Percentiles rank a stretch among this genome's conserved stretches.
Conservation (phyloP, 495 filamentous ascomycete genomes). For the Emericellopsis terricola region DNA sequence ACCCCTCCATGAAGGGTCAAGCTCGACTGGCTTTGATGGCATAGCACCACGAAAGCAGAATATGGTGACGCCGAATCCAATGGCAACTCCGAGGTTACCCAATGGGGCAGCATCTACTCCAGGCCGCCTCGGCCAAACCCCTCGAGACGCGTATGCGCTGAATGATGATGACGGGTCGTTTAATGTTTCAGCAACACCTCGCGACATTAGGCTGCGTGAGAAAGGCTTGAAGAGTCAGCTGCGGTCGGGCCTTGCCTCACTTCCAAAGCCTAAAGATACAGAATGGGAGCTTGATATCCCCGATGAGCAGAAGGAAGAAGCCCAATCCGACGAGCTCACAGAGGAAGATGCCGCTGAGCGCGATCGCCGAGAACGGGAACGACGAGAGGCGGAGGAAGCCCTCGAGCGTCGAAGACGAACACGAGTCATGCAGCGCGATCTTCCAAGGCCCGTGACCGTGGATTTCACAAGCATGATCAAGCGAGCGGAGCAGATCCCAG, state of each 20-base stretch:
- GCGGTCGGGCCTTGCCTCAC: slow-evolving; percentile 51
- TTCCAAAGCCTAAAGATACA: slow-evolving; percentile 81
- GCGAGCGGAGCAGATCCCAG: slow-evolving; percentile 24
- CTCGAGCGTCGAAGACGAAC: slow-evolving; percentile 71
- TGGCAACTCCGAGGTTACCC: slow-evolving; percentile 72
- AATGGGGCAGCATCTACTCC: slow-evolving; percentile 49
- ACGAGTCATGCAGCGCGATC: slow-evolving; percentile 68
- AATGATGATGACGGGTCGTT: slow-evolving; percentile 54
- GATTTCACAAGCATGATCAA: slow-evolving; percentile 52
- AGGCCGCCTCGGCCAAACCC: slow-evolving; percentile 58
- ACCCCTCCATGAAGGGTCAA: slow-evolving; percentile 60
- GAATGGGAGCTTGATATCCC: slow-evolving; percentile 89
- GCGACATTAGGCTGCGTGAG: slow-evolving; percentile 59
- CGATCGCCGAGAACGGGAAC: slow-evolving; percentile 51
- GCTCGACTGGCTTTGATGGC: slow-evolving; percentile 78
- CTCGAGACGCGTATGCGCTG: slow-evolving; percentile 73
- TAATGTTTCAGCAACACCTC: slow-evolving; percentile 50
- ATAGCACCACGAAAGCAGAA: slow-evolving; percentile 64
- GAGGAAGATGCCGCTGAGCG: slow-evolving; percentile 76
- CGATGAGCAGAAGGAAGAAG: slow-evolving; percentile 53
- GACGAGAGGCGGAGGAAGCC: slow-evolving; percentile 49
- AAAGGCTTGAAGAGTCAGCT: slow-evolving; percentile 52
- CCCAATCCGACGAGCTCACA: slow-evolving; percentile 26
- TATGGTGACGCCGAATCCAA: slow-evolving; percentile 78
- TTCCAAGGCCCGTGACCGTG: slow-evolving; percentile 62